phyloP scores from a whole-genome alignment of 2,329 filamentous ascomycete species.

The Colletotrichum truncatum region DNA sequence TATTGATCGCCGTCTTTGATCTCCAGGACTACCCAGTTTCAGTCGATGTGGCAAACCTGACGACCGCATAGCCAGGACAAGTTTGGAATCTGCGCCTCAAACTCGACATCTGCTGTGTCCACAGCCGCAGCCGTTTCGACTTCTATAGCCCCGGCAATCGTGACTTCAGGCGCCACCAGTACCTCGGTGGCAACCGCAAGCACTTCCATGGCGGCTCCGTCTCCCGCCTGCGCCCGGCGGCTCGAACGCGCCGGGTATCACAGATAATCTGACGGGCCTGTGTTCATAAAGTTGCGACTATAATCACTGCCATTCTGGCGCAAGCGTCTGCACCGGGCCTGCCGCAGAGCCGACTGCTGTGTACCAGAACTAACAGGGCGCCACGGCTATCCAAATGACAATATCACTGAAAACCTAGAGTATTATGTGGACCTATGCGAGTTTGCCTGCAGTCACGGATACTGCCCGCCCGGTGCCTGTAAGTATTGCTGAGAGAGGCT shows the following conservation, averaged over 20 bases:
- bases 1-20: not conserved
- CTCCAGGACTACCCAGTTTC: no score
- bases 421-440: slow-evolving; percentile 1
- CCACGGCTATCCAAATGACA: not conserved
- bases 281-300: not conserved
- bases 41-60: no score
- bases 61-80: no score
- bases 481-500: not conserved
- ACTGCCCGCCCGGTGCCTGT: not conserved
- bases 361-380: not conserved
- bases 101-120: no score
- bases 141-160: no score
- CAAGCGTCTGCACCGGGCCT: not conserved
- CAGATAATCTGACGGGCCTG: not conserved
- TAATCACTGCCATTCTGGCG: not conserved
- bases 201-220: not conserved
- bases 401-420: not conserved
- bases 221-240: no score
- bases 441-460: not conserved
- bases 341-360: not conserved
- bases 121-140: no score
- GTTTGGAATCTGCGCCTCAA: no score
- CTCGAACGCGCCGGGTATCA: not conserved
- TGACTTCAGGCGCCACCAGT: no score
- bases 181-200: no score